A percentile compares a stretch with the other conserved stretches of the same genome.
Evolutionary conservation across 805 yeast species (phyloP).

Genomic region (Dipodascus geniculatus): DNA sequence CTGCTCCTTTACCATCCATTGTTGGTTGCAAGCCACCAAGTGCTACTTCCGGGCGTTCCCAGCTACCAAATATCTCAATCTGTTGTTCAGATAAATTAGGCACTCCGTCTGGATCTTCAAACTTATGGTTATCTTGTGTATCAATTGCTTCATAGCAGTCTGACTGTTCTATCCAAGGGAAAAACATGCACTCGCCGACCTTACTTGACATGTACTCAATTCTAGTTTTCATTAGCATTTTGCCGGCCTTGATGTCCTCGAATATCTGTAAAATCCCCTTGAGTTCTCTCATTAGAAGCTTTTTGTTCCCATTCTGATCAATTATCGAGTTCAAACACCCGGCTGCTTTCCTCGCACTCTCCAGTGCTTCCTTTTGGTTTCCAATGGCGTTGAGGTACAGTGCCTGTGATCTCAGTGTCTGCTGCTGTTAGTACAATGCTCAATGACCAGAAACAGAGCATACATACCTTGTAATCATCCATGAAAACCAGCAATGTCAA

Average conservation of each 20-base stretch:
- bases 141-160: background rate
- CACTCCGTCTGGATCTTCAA: conserved; percentile 14
- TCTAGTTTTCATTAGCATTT: background rate
- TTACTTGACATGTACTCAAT: conserved; percentile 1
- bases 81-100: conserved; percentile 12
- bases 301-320: background rate
- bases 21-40: conserved; percentile 6
- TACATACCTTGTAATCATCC: background rate
- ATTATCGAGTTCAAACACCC: background rate
- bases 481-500: background rate
- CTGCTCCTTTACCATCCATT: conserved; percentile 6
- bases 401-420: background rate
- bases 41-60: conserved; percentile 14
- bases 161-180: conserved; percentile 10
- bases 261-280: background rate
- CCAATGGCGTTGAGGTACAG: background rate
- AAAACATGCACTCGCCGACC: conserved; percentile 8
- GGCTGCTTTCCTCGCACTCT: background rate
- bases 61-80: conserved; percentile 6
- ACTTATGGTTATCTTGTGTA: conserved; percentile 1
- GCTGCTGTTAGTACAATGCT: background rate
- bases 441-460: background rate
- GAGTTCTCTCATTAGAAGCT: background rate
- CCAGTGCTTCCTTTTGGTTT: background rate
- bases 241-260: background rate